Evolutionary conservation across 768 basidiomycete species (phyloP), one percentile per base, ranked within the genome.

Genomic region (Obba rivulosa): DNA sequence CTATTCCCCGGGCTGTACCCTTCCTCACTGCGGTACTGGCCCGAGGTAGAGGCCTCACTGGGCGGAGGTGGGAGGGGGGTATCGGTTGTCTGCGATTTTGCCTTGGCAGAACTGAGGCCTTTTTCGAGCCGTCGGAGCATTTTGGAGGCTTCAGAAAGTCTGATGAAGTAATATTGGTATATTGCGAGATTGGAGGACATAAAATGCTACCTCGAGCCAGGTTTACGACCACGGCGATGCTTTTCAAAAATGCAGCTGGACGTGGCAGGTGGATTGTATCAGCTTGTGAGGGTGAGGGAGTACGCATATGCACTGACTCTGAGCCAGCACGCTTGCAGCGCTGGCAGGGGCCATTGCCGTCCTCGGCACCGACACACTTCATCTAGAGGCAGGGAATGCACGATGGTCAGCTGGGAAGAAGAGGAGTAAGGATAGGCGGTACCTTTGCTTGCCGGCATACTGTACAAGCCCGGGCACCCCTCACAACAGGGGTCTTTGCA

Each of bases 351-450:
- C 39, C 40, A 52, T 80, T 75, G 50, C 88, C 87, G 59, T 92
- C 88, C 63, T 92, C 89, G 43, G 90, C 85, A 39, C 87, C 89
- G 50, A 92, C 88, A 59, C 89, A 92, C 66, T 91, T 90, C 89
- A 92, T 92, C 89, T 92, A 56, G 18, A 24, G 34, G 47, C 23
- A 48, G 39, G 48, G 48, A n/a, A 38, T 39, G 48, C 41, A 45
- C 41, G 22, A 16, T 50, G 24, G 46, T 46, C 50, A 54, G 46
- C 43, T 40, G 55, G 45, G 48, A 50, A 45, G 46, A 52, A 52
- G 49, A 47, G 35, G 53, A 54, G 34, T 45, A 18, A 45, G 50
- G 20, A 36, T 34, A 46, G 54, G 45, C 55, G 18, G 25, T 46
- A 84, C 89, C 79, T 92, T 92, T 53, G 89, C 88, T 45, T 80